Evolutionary conservation across 805 yeast genomes (phyloP).

Genomic region (Crinitomyces ghanaensis): DNA sequence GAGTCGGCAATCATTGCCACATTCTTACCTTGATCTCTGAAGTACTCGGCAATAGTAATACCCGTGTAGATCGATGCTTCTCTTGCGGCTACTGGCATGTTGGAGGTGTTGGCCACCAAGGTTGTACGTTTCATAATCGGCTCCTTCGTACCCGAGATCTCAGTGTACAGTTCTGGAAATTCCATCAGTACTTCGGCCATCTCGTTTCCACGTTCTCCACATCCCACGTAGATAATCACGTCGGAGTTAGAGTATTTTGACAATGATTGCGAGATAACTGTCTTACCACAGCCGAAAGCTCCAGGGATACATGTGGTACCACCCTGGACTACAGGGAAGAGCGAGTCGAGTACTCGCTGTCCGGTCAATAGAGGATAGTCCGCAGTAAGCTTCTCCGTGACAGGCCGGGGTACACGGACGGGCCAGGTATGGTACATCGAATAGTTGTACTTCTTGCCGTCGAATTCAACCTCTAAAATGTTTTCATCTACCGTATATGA

Average conservation of each 20-base stretch:
- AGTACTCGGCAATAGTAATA: conserved; percentile 95
- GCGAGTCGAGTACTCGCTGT: conserved; percentile 95
- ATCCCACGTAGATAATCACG: conserved; percentile 88
- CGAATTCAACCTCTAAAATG: conserved; percentile 86
- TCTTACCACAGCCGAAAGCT: conserved; percentile 99
- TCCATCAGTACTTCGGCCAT: conserved; percentile 99
- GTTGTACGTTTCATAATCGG: conserved; percentile 99
- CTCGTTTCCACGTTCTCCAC: conserved; percentile 97
- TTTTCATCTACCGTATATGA: conserved; percentile 85
- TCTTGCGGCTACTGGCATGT: conserved; percentile 99
- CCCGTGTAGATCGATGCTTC: conserved; percentile 99
- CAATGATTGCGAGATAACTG: conserved; percentile 94
- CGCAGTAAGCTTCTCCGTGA: conserved; percentile 85
- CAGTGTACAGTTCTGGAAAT: conserved; percentile 95
- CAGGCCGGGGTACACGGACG: conserved; percentile 98
- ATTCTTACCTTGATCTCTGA: conserved; percentile 99
- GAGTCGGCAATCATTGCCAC: conserved; percentile 99
- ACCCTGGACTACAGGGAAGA: conserved; percentile 99
- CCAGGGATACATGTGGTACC: conserved; percentile 99
- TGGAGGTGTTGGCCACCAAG: conserved; percentile 95
- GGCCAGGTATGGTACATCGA: conserved; percentile 99
- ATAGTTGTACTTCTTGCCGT: conserved; percentile 69
- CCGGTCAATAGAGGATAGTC: conserved; percentile 95
- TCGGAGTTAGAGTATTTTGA: conserved; percentile 97
- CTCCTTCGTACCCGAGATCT: conserved; percentile 84